A percentile compares a stretch with the other conserved stretches of the same genome.
Conservation (phyloP, 2,329 filamentous ascomycete species). For the Fusarium proliferatum region DNA sequence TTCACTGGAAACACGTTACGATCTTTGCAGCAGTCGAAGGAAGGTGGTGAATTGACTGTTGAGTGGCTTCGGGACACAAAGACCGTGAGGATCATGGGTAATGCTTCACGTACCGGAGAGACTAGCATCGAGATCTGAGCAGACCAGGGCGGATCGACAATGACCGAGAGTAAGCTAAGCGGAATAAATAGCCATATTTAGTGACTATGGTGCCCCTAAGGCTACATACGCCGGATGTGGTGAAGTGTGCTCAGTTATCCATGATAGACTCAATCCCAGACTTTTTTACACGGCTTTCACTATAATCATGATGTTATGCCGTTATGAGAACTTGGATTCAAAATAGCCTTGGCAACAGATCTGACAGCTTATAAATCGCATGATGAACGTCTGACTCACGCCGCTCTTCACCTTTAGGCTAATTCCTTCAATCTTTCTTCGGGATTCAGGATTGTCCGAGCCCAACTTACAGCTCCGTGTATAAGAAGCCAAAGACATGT, state of each 20-base stretch:
- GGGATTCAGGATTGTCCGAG: no score
- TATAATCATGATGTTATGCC: neutral
- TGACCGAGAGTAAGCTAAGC: fast-evolving
- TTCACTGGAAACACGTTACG: neutral
- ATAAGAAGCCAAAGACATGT: neutral
- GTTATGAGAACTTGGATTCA: neutral
- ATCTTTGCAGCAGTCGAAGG: slow-evolving; percentile 4
- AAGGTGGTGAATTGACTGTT: slow-evolving; percentile 3
- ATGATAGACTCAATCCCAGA: no score
- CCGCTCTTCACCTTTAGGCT: neutral
- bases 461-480: no score
- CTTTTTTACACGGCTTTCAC: fast-evolving
- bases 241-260: no score
- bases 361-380: neutral
- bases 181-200: neutral
- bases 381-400: neutral
- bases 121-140: neutral
- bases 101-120: neutral
- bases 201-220: no score
- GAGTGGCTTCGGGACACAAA: neutral
- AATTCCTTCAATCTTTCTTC: neutral
- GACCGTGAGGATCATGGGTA: slow-evolving; percentile 8
- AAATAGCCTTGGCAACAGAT: fast-evolving
- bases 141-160: fast-evolving
- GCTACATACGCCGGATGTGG: no score